Evolutionary conservation across 2,329 filamentous ascomycete genomes (phyloP).

Genomic region (Aspergillus versicolor): DNA sequence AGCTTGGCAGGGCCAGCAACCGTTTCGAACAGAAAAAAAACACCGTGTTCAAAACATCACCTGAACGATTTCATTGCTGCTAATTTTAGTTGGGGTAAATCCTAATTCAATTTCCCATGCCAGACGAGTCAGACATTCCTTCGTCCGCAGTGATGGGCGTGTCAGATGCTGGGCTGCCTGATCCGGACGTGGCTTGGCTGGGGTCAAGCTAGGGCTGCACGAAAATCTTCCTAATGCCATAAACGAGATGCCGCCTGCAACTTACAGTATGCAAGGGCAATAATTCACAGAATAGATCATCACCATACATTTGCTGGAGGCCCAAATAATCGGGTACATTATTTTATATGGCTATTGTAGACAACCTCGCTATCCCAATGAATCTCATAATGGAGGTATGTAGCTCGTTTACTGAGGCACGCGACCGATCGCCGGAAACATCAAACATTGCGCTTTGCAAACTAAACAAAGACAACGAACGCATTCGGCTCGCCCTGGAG

Average conservation of each 20-base stretch:
- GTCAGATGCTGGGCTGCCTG: not conserved
- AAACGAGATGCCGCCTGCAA: not conserved
- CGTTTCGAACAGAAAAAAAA: not conserved
- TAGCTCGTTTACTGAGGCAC: not conserved
- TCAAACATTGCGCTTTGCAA: not conserved
- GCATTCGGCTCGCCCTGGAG: conserved; percentile 5
- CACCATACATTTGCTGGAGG: not conserved
- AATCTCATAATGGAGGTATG: not conserved
- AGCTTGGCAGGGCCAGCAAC: not conserved
- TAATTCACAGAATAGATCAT: not conserved
- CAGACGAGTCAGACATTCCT: not conserved
- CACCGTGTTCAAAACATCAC: too few species aligned
- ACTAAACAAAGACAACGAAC: conserved; percentile 2
- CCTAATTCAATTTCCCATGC: not conserved
- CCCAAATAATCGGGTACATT: not conserved
- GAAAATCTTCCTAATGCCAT: not conserved
- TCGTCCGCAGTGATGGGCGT: not conserved
- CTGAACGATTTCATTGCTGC: not conserved
- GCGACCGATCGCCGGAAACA: conserved; percentile 16
- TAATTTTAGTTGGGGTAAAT: not conserved
- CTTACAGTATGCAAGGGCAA: not conserved
- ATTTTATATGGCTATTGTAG: not conserved
- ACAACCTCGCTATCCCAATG: not conserved
- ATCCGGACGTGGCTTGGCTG: not conserved
- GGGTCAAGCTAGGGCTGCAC: conserved; percentile 6